phyloP scores from a whole-genome alignment of 805 yeast genomes.

The Candida gorgasii region DNA sequence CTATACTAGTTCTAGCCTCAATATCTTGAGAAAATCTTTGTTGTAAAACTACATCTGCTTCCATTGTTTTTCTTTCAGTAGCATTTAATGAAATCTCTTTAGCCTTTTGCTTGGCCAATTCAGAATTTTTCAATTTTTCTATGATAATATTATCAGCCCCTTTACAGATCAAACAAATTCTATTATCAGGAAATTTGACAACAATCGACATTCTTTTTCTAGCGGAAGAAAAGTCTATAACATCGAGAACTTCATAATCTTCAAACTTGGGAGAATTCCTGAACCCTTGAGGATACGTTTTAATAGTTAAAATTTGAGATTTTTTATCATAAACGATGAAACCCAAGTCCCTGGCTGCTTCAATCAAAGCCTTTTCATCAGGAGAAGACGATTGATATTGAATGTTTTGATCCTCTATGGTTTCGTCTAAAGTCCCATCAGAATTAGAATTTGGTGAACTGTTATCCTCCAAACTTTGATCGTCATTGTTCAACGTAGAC shows the following conservation, averaged over 20 bases:
- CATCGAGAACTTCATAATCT: conserved; percentile 71
- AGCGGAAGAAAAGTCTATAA: conserved; percentile 80
- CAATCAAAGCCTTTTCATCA: conserved; percentile 89
- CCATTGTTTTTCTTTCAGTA: conserved; percentile 65
- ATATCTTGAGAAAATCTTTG: conserved; percentile 45
- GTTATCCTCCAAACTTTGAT: neutral
- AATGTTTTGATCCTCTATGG: conserved; percentile 36
- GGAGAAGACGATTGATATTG: conserved; percentile 95
- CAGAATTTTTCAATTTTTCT: conserved; percentile 63
- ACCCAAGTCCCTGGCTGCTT: conserved; percentile 95
- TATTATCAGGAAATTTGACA: conserved; percentile 71
- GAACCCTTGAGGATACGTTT: conserved; percentile 83
- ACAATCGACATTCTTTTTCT: conserved; percentile 95
- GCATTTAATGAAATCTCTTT: conserved; percentile 61
- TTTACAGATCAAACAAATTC: conserved; percentile 79
- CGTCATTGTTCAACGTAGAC: conserved; percentile 7
- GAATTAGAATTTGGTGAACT: neutral
- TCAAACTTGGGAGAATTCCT: conserved; percentile 64
- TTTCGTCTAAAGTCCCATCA: conserved; percentile 4
- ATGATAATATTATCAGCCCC: conserved; percentile 94
- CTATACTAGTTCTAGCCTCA: conserved; percentile 24
- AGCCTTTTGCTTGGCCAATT: conserved; percentile 62
- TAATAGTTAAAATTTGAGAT: conserved; percentile 58
- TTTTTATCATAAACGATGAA: conserved; percentile 75
- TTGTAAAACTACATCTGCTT: conserved; percentile 72